These are phyloP conservation scores for Rhodamnia argentea DNA, from an alignment of 345 rosid species.

Conservation along the genomic window DNA sequence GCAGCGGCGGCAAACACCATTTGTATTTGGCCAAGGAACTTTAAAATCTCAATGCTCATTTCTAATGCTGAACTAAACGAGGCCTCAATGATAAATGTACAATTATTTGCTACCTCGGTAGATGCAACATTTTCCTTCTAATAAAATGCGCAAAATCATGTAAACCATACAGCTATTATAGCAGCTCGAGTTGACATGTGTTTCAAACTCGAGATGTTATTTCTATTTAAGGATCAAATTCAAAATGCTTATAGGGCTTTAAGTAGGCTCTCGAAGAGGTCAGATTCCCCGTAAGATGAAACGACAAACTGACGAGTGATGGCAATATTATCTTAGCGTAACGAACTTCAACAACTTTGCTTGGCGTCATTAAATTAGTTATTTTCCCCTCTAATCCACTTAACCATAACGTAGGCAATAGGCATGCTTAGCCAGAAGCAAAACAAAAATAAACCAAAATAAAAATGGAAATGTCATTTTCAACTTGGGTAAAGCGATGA, in stretches of 20 bases:
- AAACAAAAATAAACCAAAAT: neutral
- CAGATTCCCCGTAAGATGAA: neutral
- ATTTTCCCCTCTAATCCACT: neutral
- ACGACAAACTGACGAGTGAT: neutral
- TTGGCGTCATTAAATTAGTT: neutral
- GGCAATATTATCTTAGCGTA: neutral
- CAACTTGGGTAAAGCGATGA: neutral
- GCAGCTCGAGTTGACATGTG: neutral
- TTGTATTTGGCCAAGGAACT: too few relatives aligned
- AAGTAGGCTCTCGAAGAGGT: neutral
- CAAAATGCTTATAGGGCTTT: neutral
- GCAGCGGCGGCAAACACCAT: too few relatives aligned
- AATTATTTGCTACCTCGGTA: too few relatives aligned
- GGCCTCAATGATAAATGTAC: too few relatives aligned
- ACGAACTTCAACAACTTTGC: neutral
- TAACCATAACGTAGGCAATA: neutral
- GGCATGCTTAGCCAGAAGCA: neutral
- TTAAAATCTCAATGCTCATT: too few relatives aligned
- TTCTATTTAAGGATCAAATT: neutral
- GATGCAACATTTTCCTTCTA: too few relatives aligned
- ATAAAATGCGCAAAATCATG: neutral
- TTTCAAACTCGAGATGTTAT: neutral
- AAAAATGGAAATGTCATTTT: neutral
- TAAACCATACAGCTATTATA: neutral
- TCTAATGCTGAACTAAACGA: too few relatives aligned